Evolutionary conservation across 2,329 filamentous ascomycete species (phyloP).

Genomic region (Biscogniauxia mediterranea): DNA sequence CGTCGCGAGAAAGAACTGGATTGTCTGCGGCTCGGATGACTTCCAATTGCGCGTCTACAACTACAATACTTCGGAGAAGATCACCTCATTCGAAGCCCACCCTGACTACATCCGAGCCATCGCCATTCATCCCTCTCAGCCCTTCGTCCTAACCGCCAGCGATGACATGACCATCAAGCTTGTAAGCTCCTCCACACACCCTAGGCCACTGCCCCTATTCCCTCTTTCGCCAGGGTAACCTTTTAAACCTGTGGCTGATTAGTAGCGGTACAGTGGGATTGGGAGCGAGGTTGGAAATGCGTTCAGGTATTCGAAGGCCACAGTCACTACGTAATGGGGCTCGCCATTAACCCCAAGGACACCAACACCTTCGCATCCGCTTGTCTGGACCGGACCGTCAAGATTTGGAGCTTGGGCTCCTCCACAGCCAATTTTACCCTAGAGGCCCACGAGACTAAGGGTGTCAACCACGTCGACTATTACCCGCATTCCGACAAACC

Average conservation of each 20-base stretch:
- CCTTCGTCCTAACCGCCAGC: slow-evolving; percentile 91
- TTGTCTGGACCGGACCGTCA: slow-evolving; percentile 93
- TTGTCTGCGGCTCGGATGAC: slow-evolving; percentile 91
- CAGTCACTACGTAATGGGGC: slow-evolving; percentile 92
- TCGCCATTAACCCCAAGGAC: slow-evolving; percentile 97
- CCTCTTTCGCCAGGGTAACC: slow-evolving; percentile 2
- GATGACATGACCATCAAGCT: slow-evolving; percentile 99
- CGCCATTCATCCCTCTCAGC: slow-evolving; percentile 89
- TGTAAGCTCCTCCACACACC: background rate
- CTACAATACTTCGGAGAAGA: slow-evolving; percentile 99
- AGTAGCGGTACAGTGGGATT: slow-evolving; percentile 66
- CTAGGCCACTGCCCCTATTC: slow-evolving; percentile 1
- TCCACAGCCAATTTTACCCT: slow-evolving; percentile 94
- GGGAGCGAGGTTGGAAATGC: slow-evolving; percentile 98
- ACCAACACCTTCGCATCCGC: slow-evolving; percentile 90
- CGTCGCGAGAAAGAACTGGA: slow-evolving; percentile 98
- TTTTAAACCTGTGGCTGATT: background rate
- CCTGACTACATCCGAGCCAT: slow-evolving; percentile 98
- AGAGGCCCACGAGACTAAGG: slow-evolving; percentile 95
- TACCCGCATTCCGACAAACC: slow-evolving; percentile 72
- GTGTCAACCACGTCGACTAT: slow-evolving; percentile 97
- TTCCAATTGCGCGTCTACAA: slow-evolving; percentile 90
- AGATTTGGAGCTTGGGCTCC: slow-evolving; percentile 95
- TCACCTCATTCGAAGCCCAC: slow-evolving; percentile 94
- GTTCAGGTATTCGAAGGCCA: slow-evolving; percentile 97